Conservation (phyloP, 306 rosid species). For the Malus sieversii region DNA sequence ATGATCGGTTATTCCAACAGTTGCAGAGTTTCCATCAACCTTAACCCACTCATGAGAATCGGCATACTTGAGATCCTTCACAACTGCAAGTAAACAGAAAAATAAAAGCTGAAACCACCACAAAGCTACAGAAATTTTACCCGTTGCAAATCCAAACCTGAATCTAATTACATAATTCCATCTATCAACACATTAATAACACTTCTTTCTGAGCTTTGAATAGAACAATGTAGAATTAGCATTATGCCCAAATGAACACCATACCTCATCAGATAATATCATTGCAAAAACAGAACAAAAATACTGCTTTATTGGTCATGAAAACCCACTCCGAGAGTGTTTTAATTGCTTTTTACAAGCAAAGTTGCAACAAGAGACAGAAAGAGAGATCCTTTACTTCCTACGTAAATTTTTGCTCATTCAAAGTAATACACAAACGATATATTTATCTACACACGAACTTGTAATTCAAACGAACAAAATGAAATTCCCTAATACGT, state of each 20-base stretch:
- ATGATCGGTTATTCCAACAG: conserved; percentile 82
- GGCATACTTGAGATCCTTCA: conserved; percentile 69
- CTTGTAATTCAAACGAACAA: neutral
- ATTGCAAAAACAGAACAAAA: neutral
- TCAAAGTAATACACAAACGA: neutral
- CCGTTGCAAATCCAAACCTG: neutral
- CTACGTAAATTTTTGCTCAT: neutral
- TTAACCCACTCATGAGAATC: conserved; percentile 91
- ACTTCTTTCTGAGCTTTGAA: neutral
- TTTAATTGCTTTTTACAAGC: neutral
- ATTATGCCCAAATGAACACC: neutral
- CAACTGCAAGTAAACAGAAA: conserved; percentile 39
- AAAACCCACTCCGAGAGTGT: neutral
- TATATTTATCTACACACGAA: neutral
- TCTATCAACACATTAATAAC: neutral
- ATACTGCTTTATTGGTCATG: neutral
- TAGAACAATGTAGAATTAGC: neutral
- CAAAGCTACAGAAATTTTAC: neutral
- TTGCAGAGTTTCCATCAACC: conserved; percentile 68
- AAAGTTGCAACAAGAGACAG: neutral
- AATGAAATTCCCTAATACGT: neutral
- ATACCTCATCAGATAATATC: neutral
- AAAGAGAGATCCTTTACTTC: neutral
- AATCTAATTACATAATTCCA: neutral
- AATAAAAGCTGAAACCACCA: neutral